Evolutionary conservation across 129 eudicot genomes (phyloP).

Genomic region (Smallanthus sonchifolius): DNA sequence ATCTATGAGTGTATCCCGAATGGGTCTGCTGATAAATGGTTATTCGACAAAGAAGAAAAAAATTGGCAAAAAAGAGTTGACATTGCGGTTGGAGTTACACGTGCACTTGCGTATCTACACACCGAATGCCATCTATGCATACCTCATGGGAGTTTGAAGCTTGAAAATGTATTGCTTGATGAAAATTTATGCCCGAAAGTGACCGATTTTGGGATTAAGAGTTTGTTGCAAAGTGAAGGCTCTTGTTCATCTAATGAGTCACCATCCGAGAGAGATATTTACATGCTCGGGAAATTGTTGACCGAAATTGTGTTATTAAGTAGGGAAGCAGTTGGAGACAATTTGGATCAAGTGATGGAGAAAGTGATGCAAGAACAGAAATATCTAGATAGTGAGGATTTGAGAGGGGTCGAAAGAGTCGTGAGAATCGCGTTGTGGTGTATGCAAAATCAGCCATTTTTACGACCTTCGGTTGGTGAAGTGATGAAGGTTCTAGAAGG

Average conservation of each 20-base stretch:
- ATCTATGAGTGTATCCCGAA: slow-evolving; percentile 50
- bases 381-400: slow-evolving; percentile 32
- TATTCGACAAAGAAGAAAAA: slow-evolving; percentile 26
- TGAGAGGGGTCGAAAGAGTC: slow-evolving; percentile 51
- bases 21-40: slow-evolving; percentile 61
- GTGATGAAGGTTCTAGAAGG: slow-evolving; percentile 80
- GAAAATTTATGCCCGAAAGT: slow-evolving; percentile 54
- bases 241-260: slow-evolving; percentile 43
- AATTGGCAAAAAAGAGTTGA: slow-evolving; percentile 51
- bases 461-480: slow-evolving; percentile 76
- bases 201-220: slow-evolving; percentile 59
- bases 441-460: slow-evolving; percentile 66
- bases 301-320: slow-evolving; percentile 52
- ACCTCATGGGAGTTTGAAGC: slow-evolving; percentile 65
- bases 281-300: slow-evolving; percentile 59
- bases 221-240: slow-evolving; percentile 27
- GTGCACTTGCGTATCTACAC: slow-evolving; percentile 62
- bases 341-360: slow-evolving; percentile 38
- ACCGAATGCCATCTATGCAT: slow-evolving; percentile 67
- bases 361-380: slow-evolving; percentile 31
- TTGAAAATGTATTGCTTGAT: slow-evolving; percentile 61
- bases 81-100: slow-evolving; percentile 64
- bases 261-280: slow-evolving; percentile 59
- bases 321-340: slow-evolving; percentile 29
- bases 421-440: slow-evolving; percentile 76